Conservation (phyloP, 2,329 filamentous ascomycete species). For the Microcyclosporella mali region DNA sequence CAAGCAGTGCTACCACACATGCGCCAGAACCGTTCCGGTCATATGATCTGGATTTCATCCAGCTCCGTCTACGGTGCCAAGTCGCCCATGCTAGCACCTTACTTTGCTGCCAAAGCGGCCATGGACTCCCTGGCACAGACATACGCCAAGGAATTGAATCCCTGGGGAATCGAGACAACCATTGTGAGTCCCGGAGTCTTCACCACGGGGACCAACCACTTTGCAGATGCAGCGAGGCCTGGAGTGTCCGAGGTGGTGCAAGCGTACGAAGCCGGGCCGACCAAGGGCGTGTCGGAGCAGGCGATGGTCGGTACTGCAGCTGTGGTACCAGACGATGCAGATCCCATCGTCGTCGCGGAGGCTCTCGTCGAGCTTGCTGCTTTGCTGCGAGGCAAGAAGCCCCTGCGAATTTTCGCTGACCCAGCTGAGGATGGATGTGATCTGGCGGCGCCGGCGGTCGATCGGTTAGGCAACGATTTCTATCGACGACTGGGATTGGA, state of each 20-base stretch:
- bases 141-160: constrained; percentile 7
- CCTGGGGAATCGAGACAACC: constrained; percentile 12
- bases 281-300: constrained; percentile 6
- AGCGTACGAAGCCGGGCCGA: constrained; percentile 7
- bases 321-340: constrained; percentile 8
- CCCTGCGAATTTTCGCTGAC: constrained; percentile 7
- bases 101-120: constrained; percentile 11
- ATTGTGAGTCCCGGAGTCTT: constrained; percentile 9
- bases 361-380: constrained; percentile 2
- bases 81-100: constrained; percentile 6
- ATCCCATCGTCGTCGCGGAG: constrained; percentile 9
- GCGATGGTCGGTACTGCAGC: constrained; percentile 6
- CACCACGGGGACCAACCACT: constrained; percentile 9
- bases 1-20: constrained; percentile 12
- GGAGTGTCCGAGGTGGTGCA: constrained; percentile 1
- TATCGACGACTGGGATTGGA: constrained; percentile 8
- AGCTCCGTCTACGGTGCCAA: constrained; percentile 11
- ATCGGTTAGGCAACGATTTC: constrained; percentile 6
- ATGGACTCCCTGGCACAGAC: constrained; percentile 8
- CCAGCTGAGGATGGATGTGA: constrained; percentile 6
- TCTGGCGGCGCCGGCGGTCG: constrained; percentile 2
- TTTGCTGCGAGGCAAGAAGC: constrained; percentile 9
- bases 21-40: constrained; percentile 1
- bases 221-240: constrained; percentile 5
- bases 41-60: constrained; percentile 11